These are phyloP conservation scores for Leersia perrieri DNA, from an alignment of 176 grass and related monocot genomes.

Conservation along the genomic window DNA sequence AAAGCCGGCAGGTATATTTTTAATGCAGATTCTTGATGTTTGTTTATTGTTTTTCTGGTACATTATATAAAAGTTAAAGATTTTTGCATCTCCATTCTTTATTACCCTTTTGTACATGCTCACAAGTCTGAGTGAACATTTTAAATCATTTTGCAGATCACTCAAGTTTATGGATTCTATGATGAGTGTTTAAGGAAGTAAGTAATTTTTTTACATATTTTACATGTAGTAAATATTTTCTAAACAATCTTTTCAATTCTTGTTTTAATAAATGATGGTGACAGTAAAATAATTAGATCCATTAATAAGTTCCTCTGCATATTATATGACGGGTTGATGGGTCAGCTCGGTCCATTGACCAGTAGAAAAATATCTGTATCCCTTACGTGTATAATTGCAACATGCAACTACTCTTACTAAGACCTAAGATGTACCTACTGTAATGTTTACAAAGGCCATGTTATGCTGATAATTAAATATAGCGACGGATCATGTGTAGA, in stretches of 20 bases:
- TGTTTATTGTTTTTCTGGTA: background rate
- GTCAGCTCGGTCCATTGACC: background rate
- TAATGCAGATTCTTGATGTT: background rate
- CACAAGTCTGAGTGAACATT: constrained; percentile 23
- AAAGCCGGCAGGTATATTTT: constrained; percentile 83
- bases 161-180: constrained; percentile 99
- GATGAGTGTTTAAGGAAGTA: constrained; percentile 98
- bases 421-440: background rate
- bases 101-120: constrained; percentile 14
- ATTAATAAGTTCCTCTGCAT: background rate
- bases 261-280: background rate
- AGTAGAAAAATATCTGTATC: background rate
- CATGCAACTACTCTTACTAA: background rate
- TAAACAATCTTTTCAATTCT: background rate
- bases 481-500: background rate
- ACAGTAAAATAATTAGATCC: background rate
- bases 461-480: background rate
- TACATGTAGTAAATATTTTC: background rate
- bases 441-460: background rate
- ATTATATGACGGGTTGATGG: background rate
- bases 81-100: background rate
- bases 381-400: background rate
- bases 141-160: constrained; percentile 58
- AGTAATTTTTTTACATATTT: constrained; percentile 35
- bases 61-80: background rate